phyloP scores from a whole-genome alignment of 2,329 filamentous ascomycete genomes.

The Fusarium denticulatum region DNA sequence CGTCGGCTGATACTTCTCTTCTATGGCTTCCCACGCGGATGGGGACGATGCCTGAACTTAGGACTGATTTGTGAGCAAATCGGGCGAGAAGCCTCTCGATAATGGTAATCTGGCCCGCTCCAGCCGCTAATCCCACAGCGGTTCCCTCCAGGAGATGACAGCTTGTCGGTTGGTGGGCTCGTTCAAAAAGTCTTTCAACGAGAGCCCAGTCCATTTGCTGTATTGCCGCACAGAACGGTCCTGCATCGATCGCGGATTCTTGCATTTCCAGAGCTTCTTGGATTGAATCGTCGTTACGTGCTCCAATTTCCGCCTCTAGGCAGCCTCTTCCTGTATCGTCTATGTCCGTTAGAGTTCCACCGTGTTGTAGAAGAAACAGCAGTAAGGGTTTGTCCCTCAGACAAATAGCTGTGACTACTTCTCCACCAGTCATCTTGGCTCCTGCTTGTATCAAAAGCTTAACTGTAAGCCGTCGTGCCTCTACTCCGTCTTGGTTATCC shows the following conservation, averaged over 20 bases:
- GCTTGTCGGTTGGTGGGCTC: accelerated
- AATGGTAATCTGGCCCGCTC: too few relatives aligned
- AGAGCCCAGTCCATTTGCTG: accelerated
- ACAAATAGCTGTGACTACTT: too few relatives aligned
- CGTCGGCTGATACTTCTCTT: too few relatives aligned
- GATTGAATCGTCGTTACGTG: accelerated
- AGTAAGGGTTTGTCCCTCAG: too few relatives aligned
- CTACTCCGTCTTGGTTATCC: too few relatives aligned
- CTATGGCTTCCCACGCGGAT: too few relatives aligned
- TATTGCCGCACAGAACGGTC: neutral
- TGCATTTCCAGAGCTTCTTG: neutral
- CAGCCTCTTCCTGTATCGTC: accelerated
- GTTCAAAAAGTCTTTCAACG: accelerated
- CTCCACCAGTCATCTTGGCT: too few relatives aligned
- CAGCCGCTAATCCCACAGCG: neutral
- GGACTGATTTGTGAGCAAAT: too few relatives aligned
- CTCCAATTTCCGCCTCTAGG: neutral
- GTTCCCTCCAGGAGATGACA: neutral
- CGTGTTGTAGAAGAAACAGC: neutral
- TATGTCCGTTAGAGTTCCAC: neutral
- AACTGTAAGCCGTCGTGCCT: too few relatives aligned
- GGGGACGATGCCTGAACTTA: too few relatives aligned
- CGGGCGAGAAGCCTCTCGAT: neutral
- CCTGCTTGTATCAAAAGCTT: too few relatives aligned
- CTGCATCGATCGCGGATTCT: neutral